phyloP scores from a whole-genome alignment of 1,139 yeast genomes.

The Kodamaea alishanica region DNA sequence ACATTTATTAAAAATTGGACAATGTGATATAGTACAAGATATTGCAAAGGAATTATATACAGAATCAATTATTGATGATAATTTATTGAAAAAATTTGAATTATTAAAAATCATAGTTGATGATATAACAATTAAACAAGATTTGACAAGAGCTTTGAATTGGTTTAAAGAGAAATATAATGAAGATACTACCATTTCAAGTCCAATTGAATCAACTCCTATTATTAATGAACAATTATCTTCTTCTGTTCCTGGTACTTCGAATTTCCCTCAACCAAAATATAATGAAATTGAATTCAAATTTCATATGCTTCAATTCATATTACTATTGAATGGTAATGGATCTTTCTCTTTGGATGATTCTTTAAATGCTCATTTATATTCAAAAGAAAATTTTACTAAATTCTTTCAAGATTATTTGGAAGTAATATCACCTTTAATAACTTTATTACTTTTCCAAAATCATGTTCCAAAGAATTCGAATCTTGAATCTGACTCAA shows the following conservation, averaged over 20 bases:
- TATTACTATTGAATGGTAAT: constrained; percentile 35
- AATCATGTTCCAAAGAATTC: constrained; percentile 13
- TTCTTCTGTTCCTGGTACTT: too few relatives aligned
- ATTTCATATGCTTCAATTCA: constrained; percentile 59
- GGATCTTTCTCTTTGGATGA: constrained; percentile 19
- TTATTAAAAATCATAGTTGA: constrained; percentile 35
- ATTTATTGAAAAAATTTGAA: constrained; percentile 26
- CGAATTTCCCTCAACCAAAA: constrained; percentile 2
- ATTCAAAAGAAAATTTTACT: constrained; percentile 54
- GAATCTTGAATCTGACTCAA: constrained; percentile 16
- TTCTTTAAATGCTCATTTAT: constrained; percentile 47
- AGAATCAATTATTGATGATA: constrained; percentile 20
- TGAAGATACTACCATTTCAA: constrained; percentile 7
- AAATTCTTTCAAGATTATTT: constrained; percentile 36
- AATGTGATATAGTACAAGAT: constrained; percentile 35
- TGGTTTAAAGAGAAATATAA: constrained; percentile 35
- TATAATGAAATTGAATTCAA: constrained; percentile 49
- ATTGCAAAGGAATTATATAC: constrained; percentile 25
- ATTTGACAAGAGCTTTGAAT: constrained; percentile 29
- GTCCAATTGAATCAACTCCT: not conserved
- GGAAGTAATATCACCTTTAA: constrained; percentile 50
- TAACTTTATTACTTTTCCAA: constrained; percentile 45
- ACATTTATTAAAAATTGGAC: constrained; percentile 43
- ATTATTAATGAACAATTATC: too few relatives aligned
- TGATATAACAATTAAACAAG: constrained; percentile 33